A percentile compares a stretch with the other conserved stretches of the same genome.
Evolutionary conservation across 179 eudicot genomes (phyloP).

Genomic region (Beta macrorhiza): DNA sequence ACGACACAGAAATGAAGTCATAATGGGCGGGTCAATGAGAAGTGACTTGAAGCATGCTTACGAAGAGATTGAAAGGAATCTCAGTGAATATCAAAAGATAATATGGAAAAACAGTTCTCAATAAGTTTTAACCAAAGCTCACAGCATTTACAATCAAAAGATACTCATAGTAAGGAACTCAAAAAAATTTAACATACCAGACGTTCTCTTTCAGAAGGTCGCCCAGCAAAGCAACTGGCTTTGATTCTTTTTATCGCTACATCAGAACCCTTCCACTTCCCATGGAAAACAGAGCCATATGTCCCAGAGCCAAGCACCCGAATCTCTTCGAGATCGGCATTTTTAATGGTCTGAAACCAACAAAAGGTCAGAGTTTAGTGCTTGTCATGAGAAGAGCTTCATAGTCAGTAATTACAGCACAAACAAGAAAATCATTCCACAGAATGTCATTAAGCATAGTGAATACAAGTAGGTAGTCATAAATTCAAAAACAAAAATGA

Average conservation of each 20-base stretch:
- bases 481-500: not conserved
- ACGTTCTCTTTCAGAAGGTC: constrained; percentile 92
- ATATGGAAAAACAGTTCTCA: not conserved
- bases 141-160: not conserved
- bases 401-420: constrained; percentile 6
- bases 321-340: constrained; percentile 91
- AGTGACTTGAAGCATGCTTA: not conserved
- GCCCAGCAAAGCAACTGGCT: constrained; percentile 97
- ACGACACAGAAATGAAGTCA: not conserved
- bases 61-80: not conserved
- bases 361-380: not conserved
- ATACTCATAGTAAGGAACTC: not conserved
- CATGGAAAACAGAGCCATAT: constrained; percentile 90
- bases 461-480: not conserved
- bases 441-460: not conserved
- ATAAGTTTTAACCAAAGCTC: not conserved
- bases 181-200: constrained; percentile 50
- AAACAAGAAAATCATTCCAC: not conserved
- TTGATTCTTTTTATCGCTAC: constrained; percentile 97
- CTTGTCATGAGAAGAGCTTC: not conserved
- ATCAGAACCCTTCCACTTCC: constrained; percentile 99
- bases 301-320: constrained; percentile 94
- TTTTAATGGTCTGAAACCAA: constrained; percentile 60
- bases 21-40: not conserved
- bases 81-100: not conserved